phyloP scores from a whole-genome alignment of 2,329 filamentous ascomycete species.

The Lanzia echinophila region DNA sequence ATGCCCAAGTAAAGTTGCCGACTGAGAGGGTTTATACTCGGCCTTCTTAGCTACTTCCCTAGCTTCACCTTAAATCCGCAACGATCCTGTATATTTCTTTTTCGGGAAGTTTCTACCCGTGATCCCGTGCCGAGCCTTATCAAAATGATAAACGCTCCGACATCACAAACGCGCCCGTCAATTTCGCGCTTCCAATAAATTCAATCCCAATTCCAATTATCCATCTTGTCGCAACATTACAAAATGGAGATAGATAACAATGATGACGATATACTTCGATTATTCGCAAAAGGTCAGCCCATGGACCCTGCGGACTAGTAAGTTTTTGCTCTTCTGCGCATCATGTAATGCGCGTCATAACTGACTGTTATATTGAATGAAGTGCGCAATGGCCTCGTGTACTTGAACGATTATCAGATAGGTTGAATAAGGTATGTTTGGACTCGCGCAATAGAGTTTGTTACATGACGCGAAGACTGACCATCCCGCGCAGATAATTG shows the following conservation, averaged over 20 bases:
- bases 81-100: neutral
- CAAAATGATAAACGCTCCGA: neutral
- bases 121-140: neutral
- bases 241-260: slow-evolving; percentile 51
- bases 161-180: neutral
- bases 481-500: slow-evolving; percentile 54
- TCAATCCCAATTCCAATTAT: neutral
- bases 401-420: slow-evolving; percentile 32
- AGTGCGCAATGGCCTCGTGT: slow-evolving; percentile 32
- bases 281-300: slow-evolving; percentile 43
- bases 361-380: neutral
- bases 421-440: slow-evolving; percentile 30
- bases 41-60: too few species aligned
- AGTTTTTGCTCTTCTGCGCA: slow-evolving; percentile 24
- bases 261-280: slow-evolving; percentile 36
- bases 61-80: too few species aligned
- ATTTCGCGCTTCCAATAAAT: neutral
- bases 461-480: neutral
- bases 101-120: neutral
- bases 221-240: slow-evolving; percentile 22
- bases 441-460: neutral
- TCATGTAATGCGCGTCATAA: neutral
- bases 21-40: too few species aligned
- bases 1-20: too few species aligned
- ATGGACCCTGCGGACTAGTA: slow-evolving; percentile 54